Percentiles rank a stretch among this genome's conserved stretches.
phyloP scores from a whole-genome alignment of 2,329 filamentous ascomycete species.

The Xylaria sp. region DNA sequence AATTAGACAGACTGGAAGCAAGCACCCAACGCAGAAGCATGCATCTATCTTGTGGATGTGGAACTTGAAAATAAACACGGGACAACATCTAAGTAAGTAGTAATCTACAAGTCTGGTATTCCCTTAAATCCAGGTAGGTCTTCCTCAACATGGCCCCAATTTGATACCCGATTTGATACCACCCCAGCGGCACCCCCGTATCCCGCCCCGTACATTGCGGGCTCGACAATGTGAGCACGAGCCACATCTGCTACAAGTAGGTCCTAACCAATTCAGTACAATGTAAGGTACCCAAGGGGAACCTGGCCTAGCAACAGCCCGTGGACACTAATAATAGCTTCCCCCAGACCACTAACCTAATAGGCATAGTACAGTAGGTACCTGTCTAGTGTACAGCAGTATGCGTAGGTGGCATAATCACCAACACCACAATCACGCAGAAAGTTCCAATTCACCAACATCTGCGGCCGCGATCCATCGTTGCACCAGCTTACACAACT shows the following conservation, averaged over 20 bases:
- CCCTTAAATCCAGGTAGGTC: too few relatives aligned
- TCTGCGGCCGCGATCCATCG: not conserved
- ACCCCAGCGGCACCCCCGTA: not conserved
- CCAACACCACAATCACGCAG: constrained; percentile 5
- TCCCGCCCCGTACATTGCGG: not conserved
- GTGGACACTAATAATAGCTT: constrained; percentile 23
- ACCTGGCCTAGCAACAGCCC: not conserved
- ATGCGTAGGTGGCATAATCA: constrained; percentile 13
- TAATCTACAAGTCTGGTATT: not conserved
- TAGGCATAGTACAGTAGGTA: not conserved
- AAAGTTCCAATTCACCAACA: not conserved
- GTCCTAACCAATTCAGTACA: not conserved
- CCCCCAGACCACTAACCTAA: constrained; percentile 11
- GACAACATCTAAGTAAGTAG: not conserved
- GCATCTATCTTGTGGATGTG: constrained; percentile 1
- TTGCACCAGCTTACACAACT: not conserved
- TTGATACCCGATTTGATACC: constrained; percentile 6
- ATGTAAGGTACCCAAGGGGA: not conserved
- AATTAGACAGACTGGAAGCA: not conserved
- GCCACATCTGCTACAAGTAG: not conserved
- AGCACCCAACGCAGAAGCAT: not conserved
- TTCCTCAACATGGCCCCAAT: constrained; percentile 4
- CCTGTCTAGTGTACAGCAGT: not conserved
- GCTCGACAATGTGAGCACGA: not conserved
- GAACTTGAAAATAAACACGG: constrained; percentile 2